Evolutionary conservation across 768 basidiomycete species (phyloP), one percentile per base, ranked within the genome.

Genomic region (Hirschioporus abietinus): DNA sequence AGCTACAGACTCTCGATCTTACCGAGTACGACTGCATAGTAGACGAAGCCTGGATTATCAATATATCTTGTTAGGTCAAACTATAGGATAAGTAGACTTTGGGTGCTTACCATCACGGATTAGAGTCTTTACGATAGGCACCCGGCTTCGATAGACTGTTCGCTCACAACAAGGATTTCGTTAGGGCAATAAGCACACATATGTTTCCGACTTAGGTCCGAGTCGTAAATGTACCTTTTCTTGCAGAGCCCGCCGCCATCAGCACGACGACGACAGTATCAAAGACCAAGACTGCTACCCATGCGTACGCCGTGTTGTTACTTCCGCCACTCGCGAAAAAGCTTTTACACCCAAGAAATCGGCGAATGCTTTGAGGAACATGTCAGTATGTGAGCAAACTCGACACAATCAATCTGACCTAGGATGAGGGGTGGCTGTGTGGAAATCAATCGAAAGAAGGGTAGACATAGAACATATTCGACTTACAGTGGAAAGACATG

Each of bases 71-170:
- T 30, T 30, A 30, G 30, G 4, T 8, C 8, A 3, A 8, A 30
- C 30, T 8, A 30, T 30, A 30, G 30, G 30, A 30, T 30, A 8
- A 30, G 30, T 30, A 30, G 4, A 8, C 30, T 30, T 30, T 8
- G 30, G 30, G 8, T 30, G 20, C 60, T 61, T 24, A 61, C 60
- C 60, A 24, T 61, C 60, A 61, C 60, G 60, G 25, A 61, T 23
- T 2, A 61, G 23, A 25, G 60, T 61, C 23, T 25, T 61, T 12
- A 61, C 25, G 23, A 61, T 25, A 24, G 60, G 60, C 12, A 24
- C 60, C 7, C 25, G 17, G 23, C 17, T 18, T 61, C 60, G 60
- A 61, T 52, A 52, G 3, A 52, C 42, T 25, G 23, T 25, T 18
- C 60, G 30, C 9, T 61, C 10, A 8, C 60, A 61, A 23, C 15